Evolutionary conservation across 139 green algal species (phyloP).

Genomic region (Volvox africanus): DNA sequence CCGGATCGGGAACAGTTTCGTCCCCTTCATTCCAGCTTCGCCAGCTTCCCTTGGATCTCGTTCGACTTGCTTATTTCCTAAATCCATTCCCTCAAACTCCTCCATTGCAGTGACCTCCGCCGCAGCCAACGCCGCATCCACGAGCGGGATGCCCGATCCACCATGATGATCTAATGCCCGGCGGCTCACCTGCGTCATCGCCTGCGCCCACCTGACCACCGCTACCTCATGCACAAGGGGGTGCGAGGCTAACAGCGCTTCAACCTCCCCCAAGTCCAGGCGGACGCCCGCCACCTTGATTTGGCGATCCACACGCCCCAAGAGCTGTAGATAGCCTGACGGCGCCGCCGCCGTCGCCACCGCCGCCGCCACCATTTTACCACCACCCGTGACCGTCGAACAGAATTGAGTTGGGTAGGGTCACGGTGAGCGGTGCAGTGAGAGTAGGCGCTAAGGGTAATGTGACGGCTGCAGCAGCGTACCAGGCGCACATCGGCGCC

Average conservation of each 20-base stretch:
- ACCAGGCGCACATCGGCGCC: no score
- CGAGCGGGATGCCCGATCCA: neutral
- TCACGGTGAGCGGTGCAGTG: no score
- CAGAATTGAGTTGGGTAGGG: no score
- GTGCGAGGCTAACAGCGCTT: slow-evolving; percentile 56
- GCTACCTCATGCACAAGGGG: slow-evolving; percentile 55
- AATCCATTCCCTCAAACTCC: neutral
- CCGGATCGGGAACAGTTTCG: no score
- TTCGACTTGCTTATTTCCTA: no score
- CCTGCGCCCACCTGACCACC: neutral
- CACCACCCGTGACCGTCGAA: no score
- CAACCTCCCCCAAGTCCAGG: slow-evolving; percentile 67
- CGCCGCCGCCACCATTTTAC: no score
- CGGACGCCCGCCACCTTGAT: slow-evolving; percentile 63
- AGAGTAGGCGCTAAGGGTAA: no score
- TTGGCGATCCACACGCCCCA: slow-evolving; percentile 57
- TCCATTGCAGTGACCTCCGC: neutral
- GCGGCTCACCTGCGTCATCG: neutral
- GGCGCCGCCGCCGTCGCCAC: neutral
- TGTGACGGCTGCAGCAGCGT: no score
- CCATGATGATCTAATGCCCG: no score
- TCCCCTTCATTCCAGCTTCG: no score
- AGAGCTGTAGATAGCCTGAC: slow-evolving; percentile 54
- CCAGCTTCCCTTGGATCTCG: no score
- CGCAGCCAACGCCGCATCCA: neutral